phyloP scores from a whole-genome alignment of 2,329 filamentous ascomycete genomes.

The Neoascochyta sp. region DNA sequence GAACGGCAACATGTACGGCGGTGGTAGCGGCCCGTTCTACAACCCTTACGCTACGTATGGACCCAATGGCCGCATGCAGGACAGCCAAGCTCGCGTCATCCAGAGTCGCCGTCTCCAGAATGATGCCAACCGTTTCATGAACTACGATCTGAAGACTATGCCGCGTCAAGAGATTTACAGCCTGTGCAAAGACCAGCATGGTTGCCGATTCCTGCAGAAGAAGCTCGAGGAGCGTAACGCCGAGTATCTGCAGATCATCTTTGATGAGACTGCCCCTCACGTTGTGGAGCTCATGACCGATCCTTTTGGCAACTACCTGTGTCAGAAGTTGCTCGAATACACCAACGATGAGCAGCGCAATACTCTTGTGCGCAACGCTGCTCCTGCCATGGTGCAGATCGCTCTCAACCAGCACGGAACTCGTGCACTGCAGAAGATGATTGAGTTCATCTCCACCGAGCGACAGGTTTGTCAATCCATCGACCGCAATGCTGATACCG shows the following conservation, averaged over 20 bases:
- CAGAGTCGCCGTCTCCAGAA: slow-evolving; percentile 72
- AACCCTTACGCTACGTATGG: slow-evolving; percentile 37
- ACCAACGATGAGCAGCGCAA: slow-evolving; percentile 95
- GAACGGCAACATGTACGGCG: slow-evolving; percentile 24
- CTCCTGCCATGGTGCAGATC: slow-evolving; percentile 83
- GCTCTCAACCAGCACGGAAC: slow-evolving; percentile 97
- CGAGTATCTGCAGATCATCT: slow-evolving; percentile 87
- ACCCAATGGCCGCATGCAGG: slow-evolving; percentile 55
- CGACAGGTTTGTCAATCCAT: slow-evolving; percentile 57
- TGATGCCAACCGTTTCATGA: slow-evolving; percentile 69
- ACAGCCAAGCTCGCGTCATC: slow-evolving; percentile 72
- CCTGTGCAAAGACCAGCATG: slow-evolving; percentile 96
- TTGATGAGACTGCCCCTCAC: slow-evolving; percentile 86
- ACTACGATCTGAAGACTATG: slow-evolving; percentile 76
- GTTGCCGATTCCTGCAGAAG: slow-evolving; percentile 93
- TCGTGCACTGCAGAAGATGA: slow-evolving; percentile 97
- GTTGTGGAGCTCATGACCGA: slow-evolving; percentile 97
- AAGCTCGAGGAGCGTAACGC: slow-evolving; percentile 87
- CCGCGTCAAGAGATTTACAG: slow-evolving; percentile 74
- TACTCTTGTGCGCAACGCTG: slow-evolving; percentile 83
- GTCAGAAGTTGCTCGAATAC: slow-evolving; percentile 95
- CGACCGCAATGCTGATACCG: neutral
- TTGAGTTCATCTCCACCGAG: slow-evolving; percentile 85
- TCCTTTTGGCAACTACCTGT: slow-evolving; percentile 98
- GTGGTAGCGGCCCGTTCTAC: slow-evolving; percentile 16